Evolutionary conservation across 31 red algal species (phyloP), one percentile per base, ranked within the genome.

Genomic region (Odonthalia washingtoniensis): DNA sequence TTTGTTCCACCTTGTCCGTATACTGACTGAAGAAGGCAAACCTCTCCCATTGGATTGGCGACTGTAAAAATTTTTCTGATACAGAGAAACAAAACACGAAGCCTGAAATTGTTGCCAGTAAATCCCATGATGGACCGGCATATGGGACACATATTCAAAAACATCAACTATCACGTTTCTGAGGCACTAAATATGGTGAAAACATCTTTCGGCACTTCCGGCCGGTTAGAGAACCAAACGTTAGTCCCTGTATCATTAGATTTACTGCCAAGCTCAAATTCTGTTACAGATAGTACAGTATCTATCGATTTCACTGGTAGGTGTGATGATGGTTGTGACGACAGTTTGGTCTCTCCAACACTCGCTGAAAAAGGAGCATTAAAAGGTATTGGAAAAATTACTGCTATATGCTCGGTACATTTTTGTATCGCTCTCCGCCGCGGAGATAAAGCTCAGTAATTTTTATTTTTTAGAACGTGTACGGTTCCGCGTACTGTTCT

Each of bases 351-450:
- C 26, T n/a, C n/a, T n/a, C n/a, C n/a, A n/a, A n/a, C 39, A 3
- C 0, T 87, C 0, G 72, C 72, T 53, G 84, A 77, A 41, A 40
- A n/a, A n/a, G n/a, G n/a, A n/a, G n/a, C n/a, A n/a, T n/a, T n/a
- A n/a, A n/a, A n/a, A n/a, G n/a, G n/a, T 26, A 87, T 87, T 41
- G 72, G 73, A 4, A 87, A 87, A 52, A 87, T 87, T 65, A 27
- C 62, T 9, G 46, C 40, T 46, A 78, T 87, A 46, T 26, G 77
- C 27, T 34, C 40, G 3, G 67, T 77, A 14, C 3, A 52, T 12
- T 21, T 87, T 43, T 2, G 77, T 63, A 49, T 87, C 37, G 74
- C 85, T 0, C 42, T 88, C 74, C 65, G 57, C 57, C 78, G 79
- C 31, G 46, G 49, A 30, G 74, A 80, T 65, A 74, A 88, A 46